Percentiles rank a stretch among this genome's conserved stretches.
These are phyloP conservation scores for Cornus florida DNA, from an alignment of 148 eudicot species.

Conservation along the genomic window DNA sequence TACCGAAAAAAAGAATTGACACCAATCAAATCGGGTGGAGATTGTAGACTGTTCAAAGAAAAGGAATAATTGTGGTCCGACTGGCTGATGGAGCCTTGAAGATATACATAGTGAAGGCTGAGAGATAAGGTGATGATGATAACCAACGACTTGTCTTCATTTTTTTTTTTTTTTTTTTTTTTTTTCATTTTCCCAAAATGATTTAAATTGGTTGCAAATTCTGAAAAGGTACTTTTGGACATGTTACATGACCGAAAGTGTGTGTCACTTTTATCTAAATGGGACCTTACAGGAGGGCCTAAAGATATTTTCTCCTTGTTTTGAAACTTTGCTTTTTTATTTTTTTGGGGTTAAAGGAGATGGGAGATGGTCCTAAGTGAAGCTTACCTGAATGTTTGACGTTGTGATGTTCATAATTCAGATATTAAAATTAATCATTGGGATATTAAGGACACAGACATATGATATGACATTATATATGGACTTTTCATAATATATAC, in stretches of 20 bases:
- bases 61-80: background rate
- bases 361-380: constrained; percentile 13
- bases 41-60: no score
- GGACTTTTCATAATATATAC: background rate
- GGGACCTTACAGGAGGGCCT: background rate
- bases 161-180: no score
- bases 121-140: no score
- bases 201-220: background rate
- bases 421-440: background rate
- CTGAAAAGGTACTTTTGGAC: background rate
- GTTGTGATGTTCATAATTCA: constrained; percentile 11
- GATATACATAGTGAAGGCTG: background rate
- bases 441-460: constrained; percentile 5
- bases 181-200: background rate
- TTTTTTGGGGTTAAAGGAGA: background rate
- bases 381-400: background rate
- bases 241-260: background rate
- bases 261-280: constrained; percentile 7
- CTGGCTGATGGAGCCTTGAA: background rate
- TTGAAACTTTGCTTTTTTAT: background rate
- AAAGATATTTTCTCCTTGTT: constrained; percentile 5
- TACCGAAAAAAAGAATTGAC: no score
- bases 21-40: background rate
- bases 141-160: no score
- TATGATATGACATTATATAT: constrained; percentile 1